Evolutionary conservation across 768 basidiomycete species (phyloP), one percentile per base, ranked within the genome.

Genomic region (Psilocybe sp.): DNA sequence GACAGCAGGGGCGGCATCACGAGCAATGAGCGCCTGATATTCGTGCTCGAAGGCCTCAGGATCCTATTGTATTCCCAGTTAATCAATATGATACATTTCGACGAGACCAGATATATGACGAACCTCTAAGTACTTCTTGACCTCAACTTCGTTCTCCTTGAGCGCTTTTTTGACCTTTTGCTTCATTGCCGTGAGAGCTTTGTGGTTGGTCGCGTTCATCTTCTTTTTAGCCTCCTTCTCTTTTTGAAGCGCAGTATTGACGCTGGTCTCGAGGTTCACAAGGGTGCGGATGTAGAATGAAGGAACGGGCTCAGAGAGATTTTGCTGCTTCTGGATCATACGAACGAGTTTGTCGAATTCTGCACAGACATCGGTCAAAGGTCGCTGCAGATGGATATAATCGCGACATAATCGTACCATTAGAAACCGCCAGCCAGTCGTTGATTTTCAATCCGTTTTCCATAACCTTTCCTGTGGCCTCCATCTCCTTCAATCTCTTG

Each of bases 281-380:
- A 91, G 79, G 31, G 83, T 87, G 63, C 81, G 86, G 63, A 92
- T 75, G 71, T 84, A 95, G 64, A 95, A 87, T 2, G 90, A 83
- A 32, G 97, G 92, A 38, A 95, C 79, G 15, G 89, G 87, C 56
- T 96, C 92, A 13, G 90, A 80, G 16, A 86, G 76, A 62, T 90
- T 92, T 66, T 86, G 85, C 62, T 92, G 90, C 54, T 89, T 81
- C 64, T 91, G 85, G 44, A 96, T 85, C 75, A 98, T 86, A 39
- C 95, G 89, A 33, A 82, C 72, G 43, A 99, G 79, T 68, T 98
- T 98, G 73, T 99, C 97, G 68, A 95, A 97, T 69, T 98, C 97
- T 97, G 65, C 8, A 16, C 40, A 3, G 37, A 36, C 20, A 31
- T 19, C n/a, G 11, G 23, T 43, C 20, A 38, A 15, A 49, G 31